Conservation (phyloP, 495 filamentous ascomycete species). For the Aspergillus biplanus region DNA sequence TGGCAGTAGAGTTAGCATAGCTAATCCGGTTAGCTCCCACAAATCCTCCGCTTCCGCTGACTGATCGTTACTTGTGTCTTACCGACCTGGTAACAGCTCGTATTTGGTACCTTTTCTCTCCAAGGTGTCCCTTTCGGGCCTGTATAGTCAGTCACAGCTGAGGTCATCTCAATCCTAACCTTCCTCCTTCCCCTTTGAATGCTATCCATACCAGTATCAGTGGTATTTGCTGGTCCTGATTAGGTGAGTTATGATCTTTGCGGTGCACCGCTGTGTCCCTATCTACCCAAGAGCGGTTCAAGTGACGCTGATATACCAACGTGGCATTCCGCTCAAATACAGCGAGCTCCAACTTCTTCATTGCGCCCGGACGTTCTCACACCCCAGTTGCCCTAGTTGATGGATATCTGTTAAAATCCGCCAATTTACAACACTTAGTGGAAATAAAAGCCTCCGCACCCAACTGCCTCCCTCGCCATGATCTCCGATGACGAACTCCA, state of each 20-base stretch:
- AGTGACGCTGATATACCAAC: conserved; percentile 13
- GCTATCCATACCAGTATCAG: too few relatives aligned
- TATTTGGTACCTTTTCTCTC: too few relatives aligned
- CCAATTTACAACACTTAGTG: neutral
- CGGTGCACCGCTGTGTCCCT: neutral
- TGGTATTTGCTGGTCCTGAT: neutral
- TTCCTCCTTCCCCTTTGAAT: too few relatives aligned
- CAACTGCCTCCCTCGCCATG: conserved; percentile 55
- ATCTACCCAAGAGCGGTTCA: neutral
- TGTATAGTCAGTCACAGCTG: too few relatives aligned
- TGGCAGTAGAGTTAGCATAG: too few relatives aligned
- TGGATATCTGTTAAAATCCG: neutral
- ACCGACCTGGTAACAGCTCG: too few relatives aligned
- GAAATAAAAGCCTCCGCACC: neutral
- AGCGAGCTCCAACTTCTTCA: neutral
- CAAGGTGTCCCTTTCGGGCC: too few relatives aligned
- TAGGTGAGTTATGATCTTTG: conserved; percentile 8
- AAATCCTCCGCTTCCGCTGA: too few relatives aligned
- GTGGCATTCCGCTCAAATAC: conserved; percentile 12
- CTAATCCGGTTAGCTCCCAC: too few relatives aligned
- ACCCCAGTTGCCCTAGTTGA: neutral
- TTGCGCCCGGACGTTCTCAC: too few relatives aligned
- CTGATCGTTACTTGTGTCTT: too few relatives aligned
- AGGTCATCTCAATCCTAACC: too few relatives aligned
- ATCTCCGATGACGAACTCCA: conserved; percentile 86